Conservation (phyloP, 352 stramenopile genomes). For the Pythium phragmiticola region DNA sequence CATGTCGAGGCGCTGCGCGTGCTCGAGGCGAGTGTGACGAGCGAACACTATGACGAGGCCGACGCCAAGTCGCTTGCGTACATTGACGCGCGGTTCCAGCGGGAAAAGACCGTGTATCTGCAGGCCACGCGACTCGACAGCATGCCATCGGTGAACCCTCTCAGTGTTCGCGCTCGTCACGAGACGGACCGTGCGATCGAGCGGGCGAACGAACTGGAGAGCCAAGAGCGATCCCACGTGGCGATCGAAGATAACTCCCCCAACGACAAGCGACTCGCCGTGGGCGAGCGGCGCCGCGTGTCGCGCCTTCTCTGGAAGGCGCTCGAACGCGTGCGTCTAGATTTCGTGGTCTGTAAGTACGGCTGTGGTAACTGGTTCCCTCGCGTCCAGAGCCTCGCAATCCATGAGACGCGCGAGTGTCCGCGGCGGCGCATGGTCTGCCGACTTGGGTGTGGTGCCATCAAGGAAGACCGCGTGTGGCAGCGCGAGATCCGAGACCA, state of each 20-base stretch:
- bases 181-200: constrained; percentile 47
- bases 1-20: constrained; percentile 38
- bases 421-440: constrained; percentile 59
- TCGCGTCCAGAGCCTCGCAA: constrained; percentile 36
- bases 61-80: constrained; percentile 48
- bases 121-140: constrained; percentile 36
- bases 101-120: constrained; percentile 59
- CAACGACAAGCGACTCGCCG: constrained; percentile 7
- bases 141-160: constrained; percentile 39
- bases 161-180: constrained; percentile 26
- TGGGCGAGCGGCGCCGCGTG: constrained; percentile 52
- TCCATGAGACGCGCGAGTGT: constrained; percentile 62
- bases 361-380: constrained; percentile 59
- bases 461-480: constrained; percentile 53
- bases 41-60: constrained; percentile 46
- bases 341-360: constrained; percentile 52
- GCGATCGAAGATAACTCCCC: constrained; percentile 42
- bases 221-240: constrained; percentile 48
- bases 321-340: constrained; percentile 34
- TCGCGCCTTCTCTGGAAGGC: constrained; percentile 49
- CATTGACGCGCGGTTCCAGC: constrained; percentile 55
- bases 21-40: constrained; percentile 53
- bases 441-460: constrained; percentile 54
- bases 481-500: constrained; percentile 49
- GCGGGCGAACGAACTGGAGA: constrained; percentile 41